Conservation (phyloP, 2,329 filamentous ascomycete genomes). For the Colletotrichum shisoi region DNA sequence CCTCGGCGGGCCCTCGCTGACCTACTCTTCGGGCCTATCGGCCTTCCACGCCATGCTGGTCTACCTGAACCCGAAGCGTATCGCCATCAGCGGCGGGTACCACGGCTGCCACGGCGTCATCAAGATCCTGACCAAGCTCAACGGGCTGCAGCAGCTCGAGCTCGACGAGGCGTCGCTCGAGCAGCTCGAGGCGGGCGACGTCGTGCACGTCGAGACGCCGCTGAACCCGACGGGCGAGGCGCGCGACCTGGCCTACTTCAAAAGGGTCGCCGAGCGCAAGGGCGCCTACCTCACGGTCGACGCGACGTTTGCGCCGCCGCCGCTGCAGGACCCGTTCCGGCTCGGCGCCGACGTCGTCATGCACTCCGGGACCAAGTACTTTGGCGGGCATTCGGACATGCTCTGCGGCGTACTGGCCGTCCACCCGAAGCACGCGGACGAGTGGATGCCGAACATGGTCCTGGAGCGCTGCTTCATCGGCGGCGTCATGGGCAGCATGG, state of each 20-base stretch:
- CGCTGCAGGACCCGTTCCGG: slow-evolving; percentile 82
- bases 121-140: slow-evolving; percentile 74
- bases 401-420: slow-evolving; percentile 84
- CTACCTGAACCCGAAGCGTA: slow-evolving; percentile 80
- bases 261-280: slow-evolving; percentile 71
- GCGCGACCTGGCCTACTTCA: slow-evolving; percentile 74
- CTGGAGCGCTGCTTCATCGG: slow-evolving; percentile 80
- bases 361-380: slow-evolving; percentile 95
- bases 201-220: slow-evolving; percentile 92
- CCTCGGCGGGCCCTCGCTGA: slow-evolving; percentile 73
- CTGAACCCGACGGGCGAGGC: slow-evolving; percentile 90
- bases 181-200: slow-evolving; percentile 76
- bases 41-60: slow-evolving; percentile 89
- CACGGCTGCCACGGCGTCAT: slow-evolving; percentile 94
- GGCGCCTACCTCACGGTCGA: slow-evolving; percentile 86
- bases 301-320: slow-evolving; percentile 90
- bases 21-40: slow-evolving; percentile 84
- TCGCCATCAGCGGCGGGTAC: slow-evolving; percentile 86
- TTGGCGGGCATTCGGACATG: slow-evolving; percentile 94
- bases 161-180: slow-evolving; percentile 59
- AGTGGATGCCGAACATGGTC: slow-evolving; percentile 68
- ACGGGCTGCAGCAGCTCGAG: slow-evolving; percentile 74
- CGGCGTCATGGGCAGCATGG: slow-evolving; percentile 84
- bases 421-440: slow-evolving; percentile 56
- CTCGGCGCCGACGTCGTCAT: slow-evolving; percentile 86